A percentile compares a stretch with the other conserved stretches of the same genome.
Evolutionary conservation across 2,329 filamentous ascomycete genomes (phyloP).

Genomic region (Mollisiaceae sp.): DNA sequence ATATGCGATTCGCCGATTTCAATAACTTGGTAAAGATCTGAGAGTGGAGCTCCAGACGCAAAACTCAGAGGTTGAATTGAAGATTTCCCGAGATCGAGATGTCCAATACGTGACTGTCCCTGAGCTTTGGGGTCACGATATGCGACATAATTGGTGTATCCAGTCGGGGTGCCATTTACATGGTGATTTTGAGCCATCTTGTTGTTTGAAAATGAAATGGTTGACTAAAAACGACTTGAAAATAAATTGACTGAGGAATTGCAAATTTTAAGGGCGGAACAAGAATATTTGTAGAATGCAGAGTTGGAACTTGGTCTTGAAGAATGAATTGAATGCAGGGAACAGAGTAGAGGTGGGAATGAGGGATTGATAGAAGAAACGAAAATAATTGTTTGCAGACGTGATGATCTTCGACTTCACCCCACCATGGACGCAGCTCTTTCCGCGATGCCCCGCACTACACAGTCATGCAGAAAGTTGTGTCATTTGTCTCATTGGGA

Average conservation of each 20-base stretch:
- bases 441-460: neutral
- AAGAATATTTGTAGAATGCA: constrained; percentile 3
- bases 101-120: constrained; percentile 46
- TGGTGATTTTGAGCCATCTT: constrained; percentile 13
- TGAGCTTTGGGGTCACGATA: constrained; percentile 39
- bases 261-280: neutral
- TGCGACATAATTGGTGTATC: constrained; percentile 46
- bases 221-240: neutral
- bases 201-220: neutral
- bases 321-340: too few species aligned
- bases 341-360: too few species aligned
- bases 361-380: neutral
- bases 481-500: neutral
- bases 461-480: neutral
- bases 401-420: neutral
- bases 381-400: neutral
- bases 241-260: neutral
- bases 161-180: constrained; percentile 1
- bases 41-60: constrained; percentile 51
- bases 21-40: constrained; percentile 57
- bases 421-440: neutral
- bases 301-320: neutral
- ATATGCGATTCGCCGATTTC: constrained; percentile 50
- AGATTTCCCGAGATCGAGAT: constrained; percentile 45
- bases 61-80: constrained; percentile 52